phyloP scores from a whole-genome alignment of 2,329 filamentous ascomycete species.

The Penicillium decumbens region DNA sequence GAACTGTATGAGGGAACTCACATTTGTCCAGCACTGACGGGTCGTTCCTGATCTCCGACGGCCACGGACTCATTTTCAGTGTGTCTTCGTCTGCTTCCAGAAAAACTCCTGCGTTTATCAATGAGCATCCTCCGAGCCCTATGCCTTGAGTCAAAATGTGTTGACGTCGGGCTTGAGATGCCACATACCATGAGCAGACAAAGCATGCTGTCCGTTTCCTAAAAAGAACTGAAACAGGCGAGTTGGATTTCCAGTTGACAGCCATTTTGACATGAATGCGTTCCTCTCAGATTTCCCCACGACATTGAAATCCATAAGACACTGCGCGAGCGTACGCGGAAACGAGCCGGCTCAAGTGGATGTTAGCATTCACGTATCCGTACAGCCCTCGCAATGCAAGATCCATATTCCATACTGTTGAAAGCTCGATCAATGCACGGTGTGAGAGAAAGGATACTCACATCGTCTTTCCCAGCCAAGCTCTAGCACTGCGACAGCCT shows the following conservation, averaged over 20 bases:
- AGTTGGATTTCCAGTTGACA: constrained; percentile 48
- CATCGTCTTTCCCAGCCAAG: constrained; percentile 61
- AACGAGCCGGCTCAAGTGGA: constrained; percentile 10
- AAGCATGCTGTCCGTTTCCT: constrained; percentile 60
- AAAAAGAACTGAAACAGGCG: constrained; percentile 61
- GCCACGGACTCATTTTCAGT: constrained; percentile 55
- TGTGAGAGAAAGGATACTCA: constrained; percentile 9
- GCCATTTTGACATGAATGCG: constrained; percentile 3
- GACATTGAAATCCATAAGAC: constrained; percentile 9
- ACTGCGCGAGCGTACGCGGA: constrained; percentile 8
- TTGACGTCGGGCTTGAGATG: neutral
- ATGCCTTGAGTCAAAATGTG: neutral
- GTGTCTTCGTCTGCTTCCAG: constrained; percentile 52
- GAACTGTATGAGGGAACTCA: neutral
- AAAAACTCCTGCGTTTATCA: constrained; percentile 68
- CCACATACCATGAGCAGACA: constrained; percentile 55
- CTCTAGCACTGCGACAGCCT: constrained; percentile 62
- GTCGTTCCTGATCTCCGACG: constrained; percentile 28
- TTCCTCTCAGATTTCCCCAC: constrained; percentile 5
- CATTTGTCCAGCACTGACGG: constrained; percentile 27
- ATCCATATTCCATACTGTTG: neutral
- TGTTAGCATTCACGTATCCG: neutral
- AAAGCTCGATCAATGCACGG: neutral
- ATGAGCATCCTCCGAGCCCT: constrained; percentile 59
- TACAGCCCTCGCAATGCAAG: neutral